Conservation (phyloP, 345 rosid species). For the Aquilaria sinensis region DNA sequence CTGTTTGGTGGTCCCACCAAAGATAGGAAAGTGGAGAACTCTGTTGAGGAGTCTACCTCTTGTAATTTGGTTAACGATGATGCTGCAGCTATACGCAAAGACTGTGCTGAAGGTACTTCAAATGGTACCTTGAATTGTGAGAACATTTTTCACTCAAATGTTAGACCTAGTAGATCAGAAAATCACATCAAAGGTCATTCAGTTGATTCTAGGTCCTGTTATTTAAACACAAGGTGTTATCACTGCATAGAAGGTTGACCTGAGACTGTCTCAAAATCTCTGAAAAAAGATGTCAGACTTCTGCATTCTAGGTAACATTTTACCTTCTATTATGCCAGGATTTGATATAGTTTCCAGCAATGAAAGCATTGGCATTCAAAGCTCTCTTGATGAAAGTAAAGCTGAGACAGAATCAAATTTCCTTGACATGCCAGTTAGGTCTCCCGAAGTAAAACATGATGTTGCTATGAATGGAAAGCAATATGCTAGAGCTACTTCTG, state of each 20-base stretch:
- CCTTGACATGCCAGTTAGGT: slow-evolving; percentile 24
- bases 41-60: slow-evolving; percentile 27
- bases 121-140: slow-evolving; percentile 17
- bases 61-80: slow-evolving; percentile 20
- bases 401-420: slow-evolving; percentile 21
- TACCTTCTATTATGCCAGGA: slow-evolving; percentile 21
- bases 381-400: slow-evolving; percentile 24
- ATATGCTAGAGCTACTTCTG: slow-evolving; percentile 27
- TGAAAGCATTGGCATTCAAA: slow-evolving; percentile 24
- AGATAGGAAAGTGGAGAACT: slow-evolving; percentile 25
- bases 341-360: slow-evolving; percentile 19
- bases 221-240: slow-evolving; percentile 16
- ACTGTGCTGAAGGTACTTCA: slow-evolving; percentile 15
- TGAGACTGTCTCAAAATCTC: slow-evolving; percentile 21
- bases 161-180: slow-evolving; percentile 22
- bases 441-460: slow-evolving; percentile 33
- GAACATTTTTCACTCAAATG: slow-evolving; percentile 15
- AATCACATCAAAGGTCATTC: slow-evolving; percentile 26
- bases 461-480: slow-evolving; percentile 26
- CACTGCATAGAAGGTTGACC: slow-evolving; percentile 16
- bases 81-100: slow-evolving; percentile 21
- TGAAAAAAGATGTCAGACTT: slow-evolving; percentile 16
- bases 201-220: slow-evolving; percentile 20
- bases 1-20: slow-evolving; percentile 26
- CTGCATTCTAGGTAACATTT: slow-evolving; percentile 23